phyloP scores from a whole-genome alignment of 1,284 basidiomycete species.

The Cystobasidium pallidum region DNA sequence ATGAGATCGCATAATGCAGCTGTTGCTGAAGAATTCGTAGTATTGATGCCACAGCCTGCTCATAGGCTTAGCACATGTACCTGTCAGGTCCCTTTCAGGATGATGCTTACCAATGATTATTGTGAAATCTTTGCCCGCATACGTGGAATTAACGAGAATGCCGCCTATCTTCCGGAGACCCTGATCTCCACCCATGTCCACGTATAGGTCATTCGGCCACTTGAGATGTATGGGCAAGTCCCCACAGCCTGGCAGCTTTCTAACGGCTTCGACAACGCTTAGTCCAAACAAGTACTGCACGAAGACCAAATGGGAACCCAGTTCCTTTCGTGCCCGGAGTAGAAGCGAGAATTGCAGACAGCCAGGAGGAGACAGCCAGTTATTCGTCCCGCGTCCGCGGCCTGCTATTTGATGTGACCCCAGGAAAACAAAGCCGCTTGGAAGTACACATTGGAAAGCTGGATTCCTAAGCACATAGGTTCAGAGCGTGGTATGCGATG shows the following conservation, averaged over 20 bases:
- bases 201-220: conserved; percentile 98
- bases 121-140: conserved; percentile 70
- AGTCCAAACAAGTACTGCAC: conserved; percentile 92
- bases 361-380: conserved; percentile 90
- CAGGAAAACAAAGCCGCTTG: conserved; percentile 75
- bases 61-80: too few species aligned
- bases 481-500: too few species aligned
- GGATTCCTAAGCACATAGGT: conserved; percentile 74
- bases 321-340: conserved; percentile 66
- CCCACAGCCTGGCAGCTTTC: conserved; percentile 54
- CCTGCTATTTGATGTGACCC: conserved; percentile 87
- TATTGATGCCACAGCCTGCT: conserved; percentile 85
- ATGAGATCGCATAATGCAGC: conserved; percentile 75
- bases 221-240: conserved; percentile 73
- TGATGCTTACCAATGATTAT: conserved; percentile 75
- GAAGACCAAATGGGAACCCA: conserved; percentile 78
- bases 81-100: too few species aligned
- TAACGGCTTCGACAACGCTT: conserved; percentile 83
- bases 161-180: conserved; percentile 76
- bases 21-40: conserved; percentile 80
- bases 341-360: conserved; percentile 86
- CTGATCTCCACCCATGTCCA: conserved; percentile 61
- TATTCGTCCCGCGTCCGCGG: conserved; percentile 83
- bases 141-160: conserved; percentile 87
- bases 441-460: conserved; percentile 69